phyloP scores from a whole-genome alignment of 768 basidiomycete genomes.

The Pisolithus sp. region DNA sequence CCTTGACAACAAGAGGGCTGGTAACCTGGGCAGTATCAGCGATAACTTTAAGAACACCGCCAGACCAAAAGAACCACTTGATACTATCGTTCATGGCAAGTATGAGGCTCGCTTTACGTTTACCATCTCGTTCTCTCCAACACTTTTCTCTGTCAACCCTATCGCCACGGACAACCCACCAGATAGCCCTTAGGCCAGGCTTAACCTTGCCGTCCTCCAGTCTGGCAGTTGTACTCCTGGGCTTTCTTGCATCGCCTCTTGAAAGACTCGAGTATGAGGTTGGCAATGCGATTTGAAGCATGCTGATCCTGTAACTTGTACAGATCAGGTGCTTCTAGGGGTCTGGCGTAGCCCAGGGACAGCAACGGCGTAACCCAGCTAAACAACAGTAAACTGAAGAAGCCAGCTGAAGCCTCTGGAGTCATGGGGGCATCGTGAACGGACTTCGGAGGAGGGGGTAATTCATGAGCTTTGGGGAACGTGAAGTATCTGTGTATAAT shows the following conservation, averaged over 20 bases:
- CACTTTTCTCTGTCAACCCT: constrained; percentile 48
- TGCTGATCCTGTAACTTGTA: constrained; percentile 68
- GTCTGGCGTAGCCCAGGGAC: constrained; percentile 68
- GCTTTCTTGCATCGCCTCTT: constrained; percentile 50
- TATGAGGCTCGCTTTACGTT: constrained; percentile 53
- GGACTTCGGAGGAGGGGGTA: constrained; percentile 42
- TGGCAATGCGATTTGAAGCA: constrained; percentile 53
- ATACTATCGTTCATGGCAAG: constrained; percentile 73
- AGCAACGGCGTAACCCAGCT: constrained; percentile 72
- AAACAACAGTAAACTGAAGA: constrained; percentile 59
- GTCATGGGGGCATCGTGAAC: constrained; percentile 55
- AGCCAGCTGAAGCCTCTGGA: constrained; percentile 61
- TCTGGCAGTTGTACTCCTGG: constrained; percentile 61
- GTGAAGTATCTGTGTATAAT: constrained; percentile 8
- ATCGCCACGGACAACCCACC: constrained; percentile 53
- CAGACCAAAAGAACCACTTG: constrained; percentile 74
- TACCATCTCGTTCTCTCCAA: constrained; percentile 63
- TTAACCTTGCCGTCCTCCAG: constrained; percentile 59
- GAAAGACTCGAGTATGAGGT: constrained; percentile 59
- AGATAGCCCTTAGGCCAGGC: constrained; percentile 45
- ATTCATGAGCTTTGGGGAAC: constrained; percentile 7
- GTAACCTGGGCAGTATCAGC: constrained; percentile 69
- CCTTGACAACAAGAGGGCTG: constrained; percentile 75
- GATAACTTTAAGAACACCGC: constrained; percentile 51
- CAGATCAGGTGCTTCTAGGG: constrained; percentile 74